phyloP scores from a whole-genome alignment of 129 eudicot genomes.

The Arctium minus region DNA sequence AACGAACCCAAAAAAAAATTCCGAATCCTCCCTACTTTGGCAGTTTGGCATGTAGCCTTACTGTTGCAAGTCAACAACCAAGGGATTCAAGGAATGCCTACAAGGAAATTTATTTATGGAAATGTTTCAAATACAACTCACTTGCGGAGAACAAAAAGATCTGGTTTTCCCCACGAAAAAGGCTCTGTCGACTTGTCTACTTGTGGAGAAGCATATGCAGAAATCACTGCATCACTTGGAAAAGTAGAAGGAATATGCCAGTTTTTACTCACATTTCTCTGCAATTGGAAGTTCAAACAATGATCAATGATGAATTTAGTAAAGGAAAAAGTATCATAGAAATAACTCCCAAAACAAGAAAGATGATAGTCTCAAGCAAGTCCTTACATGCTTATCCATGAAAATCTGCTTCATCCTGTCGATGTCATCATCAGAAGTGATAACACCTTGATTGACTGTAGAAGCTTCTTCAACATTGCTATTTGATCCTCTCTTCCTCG shows the following conservation, averaged over 20 bases:
- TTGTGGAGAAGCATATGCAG: constrained; percentile 82
- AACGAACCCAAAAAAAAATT: neutral
- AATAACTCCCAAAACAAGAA: neutral
- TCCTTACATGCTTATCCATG: constrained; percentile 84
- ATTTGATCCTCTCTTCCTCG: constrained; percentile 44
- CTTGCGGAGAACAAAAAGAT: constrained; percentile 76
- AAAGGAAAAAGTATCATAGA: neutral
- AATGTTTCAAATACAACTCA: constrained; percentile 26
- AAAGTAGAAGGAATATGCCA: constrained; percentile 93
- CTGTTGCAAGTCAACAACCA: neutral
- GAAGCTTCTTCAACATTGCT: constrained; percentile 31
- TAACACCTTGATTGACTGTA: constrained; percentile 14
- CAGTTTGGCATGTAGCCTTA: neutral
- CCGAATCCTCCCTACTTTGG: neutral
- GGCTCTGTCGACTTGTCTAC: constrained; percentile 95
- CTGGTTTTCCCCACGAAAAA: constrained; percentile 95
- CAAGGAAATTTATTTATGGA: neutral
- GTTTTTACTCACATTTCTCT: constrained; percentile 97
- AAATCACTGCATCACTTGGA: constrained; percentile 82
- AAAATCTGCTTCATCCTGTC: constrained; percentile 47
- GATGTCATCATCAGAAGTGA: constrained; percentile 19
- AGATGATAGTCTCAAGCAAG: neutral
- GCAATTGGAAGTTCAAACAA: constrained; percentile 14
- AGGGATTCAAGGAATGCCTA: neutral
- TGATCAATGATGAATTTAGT: neutral